Evolutionary conservation across 108 stramenopile genomes (phyloP).

Genomic region (Cyclotella atomus): DNA sequence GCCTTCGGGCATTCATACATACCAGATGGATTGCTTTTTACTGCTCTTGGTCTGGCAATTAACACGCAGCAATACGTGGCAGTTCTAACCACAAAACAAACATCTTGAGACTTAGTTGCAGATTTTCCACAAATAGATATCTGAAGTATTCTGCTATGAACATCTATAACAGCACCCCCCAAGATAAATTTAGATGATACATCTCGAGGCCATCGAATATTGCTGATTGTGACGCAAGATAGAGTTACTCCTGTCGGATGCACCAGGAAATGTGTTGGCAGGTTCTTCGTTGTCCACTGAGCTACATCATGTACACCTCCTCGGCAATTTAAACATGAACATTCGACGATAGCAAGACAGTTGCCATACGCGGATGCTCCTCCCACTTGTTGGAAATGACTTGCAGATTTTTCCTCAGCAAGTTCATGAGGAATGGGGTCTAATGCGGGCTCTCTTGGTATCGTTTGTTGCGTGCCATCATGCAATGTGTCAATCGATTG

Average conservation of each 20-base stretch:
- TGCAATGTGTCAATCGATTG: not conserved
- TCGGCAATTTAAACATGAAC: slow-evolving; percentile 65
- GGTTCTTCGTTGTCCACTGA: not conserved
- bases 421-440: slow-evolving; percentile 20
- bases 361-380: slow-evolving; percentile 61
- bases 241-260: slow-evolving; percentile 66
- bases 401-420: not conserved
- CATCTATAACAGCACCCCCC: slow-evolving; percentile 40
- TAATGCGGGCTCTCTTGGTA: not conserved
- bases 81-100: slow-evolving; percentile 45
- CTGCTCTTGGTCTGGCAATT: slow-evolving; percentile 12
- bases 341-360: slow-evolving; percentile 58
- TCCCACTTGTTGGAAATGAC: slow-evolving; percentile 9
- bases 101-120: slow-evolving; percentile 13
- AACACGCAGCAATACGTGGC: slow-evolving; percentile 51
- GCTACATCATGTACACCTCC: too few species aligned
- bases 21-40: not conserved
- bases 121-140: slow-evolving; percentile 57
- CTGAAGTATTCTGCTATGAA: slow-evolving; percentile 70
- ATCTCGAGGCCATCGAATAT: slow-evolving; percentile 45
- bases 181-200: slow-evolving; percentile 12
- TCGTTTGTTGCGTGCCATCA: not conserved
- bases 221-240: slow-evolving; percentile 58
- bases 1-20: slow-evolving; percentile 46
- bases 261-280: slow-evolving; percentile 43